Conservation (phyloP, 768 basidiomycete genomes). For the Boletus rubropictus region DNA sequence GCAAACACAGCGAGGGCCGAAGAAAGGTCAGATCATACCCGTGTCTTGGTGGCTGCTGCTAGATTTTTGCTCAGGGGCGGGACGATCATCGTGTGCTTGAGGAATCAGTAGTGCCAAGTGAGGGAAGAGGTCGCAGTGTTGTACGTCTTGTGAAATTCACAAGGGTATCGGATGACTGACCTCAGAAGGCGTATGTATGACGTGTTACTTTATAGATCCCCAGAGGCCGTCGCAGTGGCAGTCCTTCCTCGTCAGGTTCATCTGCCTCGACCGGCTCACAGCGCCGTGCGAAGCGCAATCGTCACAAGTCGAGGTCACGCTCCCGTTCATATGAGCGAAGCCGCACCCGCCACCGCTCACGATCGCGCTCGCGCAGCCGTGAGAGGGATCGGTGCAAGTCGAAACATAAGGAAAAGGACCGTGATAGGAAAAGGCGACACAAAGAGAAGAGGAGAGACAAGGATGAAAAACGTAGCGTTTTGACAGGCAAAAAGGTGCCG, state of each 20-base stretch:
- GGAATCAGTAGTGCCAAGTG: conserved; percentile 2
- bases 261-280: conserved; percentile 13
- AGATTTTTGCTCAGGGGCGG: conserved; percentile 3
- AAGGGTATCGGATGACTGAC: conserved; percentile 13
- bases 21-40: conserved; percentile 2
- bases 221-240: conserved; percentile 12
- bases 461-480: conserved; percentile 47
- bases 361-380: conserved; percentile 27
- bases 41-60: background rate
- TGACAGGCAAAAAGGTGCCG: conserved; percentile 58
- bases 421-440: conserved; percentile 36
- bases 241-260: conserved; percentile 17
- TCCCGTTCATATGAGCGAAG: conserved; percentile 19
- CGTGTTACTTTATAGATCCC: conserved; percentile 18
- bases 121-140: conserved; percentile 22
- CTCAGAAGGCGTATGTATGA: conserved; percentile 22
- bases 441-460: conserved; percentile 34
- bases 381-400: conserved; percentile 23
- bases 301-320: conserved; percentile 17
- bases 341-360: conserved; percentile 13
- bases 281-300: conserved; percentile 13
- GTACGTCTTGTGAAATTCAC: conserved; percentile 19
- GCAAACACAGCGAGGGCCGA: conserved; percentile 1
- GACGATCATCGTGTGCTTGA: conserved; percentile 1
- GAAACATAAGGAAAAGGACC: conserved; percentile 25